Percentiles rank a stretch among this genome's conserved stretches.
phyloP scores from a whole-genome alignment of 2,329 filamentous ascomycete genomes.

The Epichloe sibirici region DNA sequence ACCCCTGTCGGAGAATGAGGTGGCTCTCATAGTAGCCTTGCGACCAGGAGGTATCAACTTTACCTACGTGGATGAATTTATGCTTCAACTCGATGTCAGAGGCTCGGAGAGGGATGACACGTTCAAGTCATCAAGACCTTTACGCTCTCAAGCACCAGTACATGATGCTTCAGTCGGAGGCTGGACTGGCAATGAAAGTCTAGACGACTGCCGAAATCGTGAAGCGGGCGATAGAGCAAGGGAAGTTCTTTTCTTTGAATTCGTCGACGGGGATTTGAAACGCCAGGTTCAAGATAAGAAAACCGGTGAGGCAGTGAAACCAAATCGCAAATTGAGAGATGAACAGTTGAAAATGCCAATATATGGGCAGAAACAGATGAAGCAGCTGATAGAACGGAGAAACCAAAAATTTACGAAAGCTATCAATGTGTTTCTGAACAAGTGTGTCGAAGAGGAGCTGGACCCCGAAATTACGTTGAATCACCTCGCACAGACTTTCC shows the following conservation, averaged over 20 bases:
- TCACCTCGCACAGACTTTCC: conserved; percentile 41
- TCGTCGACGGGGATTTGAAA: conserved; percentile 82
- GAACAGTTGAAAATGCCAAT: conserved; percentile 86
- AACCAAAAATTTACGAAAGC: conserved; percentile 74
- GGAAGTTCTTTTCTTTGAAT: conserved; percentile 82
- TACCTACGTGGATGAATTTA: conserved; percentile 72
- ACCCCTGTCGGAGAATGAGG: conserved; percentile 59
- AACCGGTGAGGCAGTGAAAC: conserved; percentile 59
- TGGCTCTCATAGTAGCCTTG: conserved; percentile 68
- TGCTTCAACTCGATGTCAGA: conserved; percentile 68
- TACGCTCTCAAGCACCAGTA: conserved; percentile 36
- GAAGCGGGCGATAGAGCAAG: conserved; percentile 24
- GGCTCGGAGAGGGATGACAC: conserved; percentile 53
- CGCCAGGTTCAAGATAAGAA: conserved; percentile 60
- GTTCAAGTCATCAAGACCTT: conserved; percentile 37
- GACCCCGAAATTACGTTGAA: conserved; percentile 59
- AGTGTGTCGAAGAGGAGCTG: conserved; percentile 49
- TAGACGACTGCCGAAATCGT: conserved; percentile 18
- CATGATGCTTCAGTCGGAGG: conserved; percentile 46
- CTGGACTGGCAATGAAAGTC: conserved; percentile 34
- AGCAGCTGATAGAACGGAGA: conserved; percentile 74
- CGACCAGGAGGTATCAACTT: conserved; percentile 73
- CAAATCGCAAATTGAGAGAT: conserved; percentile 55
- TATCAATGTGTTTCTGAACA: conserved; percentile 63
- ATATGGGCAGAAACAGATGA: conserved; percentile 87